Conservation (phyloP, 2,329 filamentous ascomycete species). For the Monosporascus sp. region DNA sequence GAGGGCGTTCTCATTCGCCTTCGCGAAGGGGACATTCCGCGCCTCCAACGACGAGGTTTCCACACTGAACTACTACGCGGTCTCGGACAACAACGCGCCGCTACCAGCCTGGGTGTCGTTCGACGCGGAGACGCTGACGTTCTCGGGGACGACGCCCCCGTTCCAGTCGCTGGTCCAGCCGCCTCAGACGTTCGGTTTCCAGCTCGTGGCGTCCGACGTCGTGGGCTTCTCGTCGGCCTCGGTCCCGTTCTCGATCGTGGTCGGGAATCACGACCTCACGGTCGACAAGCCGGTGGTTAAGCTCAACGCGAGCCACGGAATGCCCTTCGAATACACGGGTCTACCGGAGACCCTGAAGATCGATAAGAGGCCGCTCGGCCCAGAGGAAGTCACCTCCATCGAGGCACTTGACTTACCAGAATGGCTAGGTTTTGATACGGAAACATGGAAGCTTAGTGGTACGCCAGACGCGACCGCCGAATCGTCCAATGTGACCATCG, state of each 20-base stretch:
- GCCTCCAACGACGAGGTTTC: conserved; percentile 32
- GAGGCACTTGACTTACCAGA: conserved; percentile 48
- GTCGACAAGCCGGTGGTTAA: conserved; percentile 53
- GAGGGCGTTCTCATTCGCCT: conserved; percentile 45
- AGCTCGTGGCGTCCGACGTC: conserved; percentile 72
- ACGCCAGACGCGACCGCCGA: conserved; percentile 53
- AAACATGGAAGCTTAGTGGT: conserved; percentile 58
- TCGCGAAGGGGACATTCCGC: conserved; percentile 59
- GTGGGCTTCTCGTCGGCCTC: conserved; percentile 67
- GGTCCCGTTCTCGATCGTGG: conserved; percentile 63
- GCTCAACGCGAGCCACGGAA: conserved; percentile 51
- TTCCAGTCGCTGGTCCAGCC: conserved; percentile 57
- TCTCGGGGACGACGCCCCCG: conserved; percentile 65
- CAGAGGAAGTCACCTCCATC: conserved; percentile 46
- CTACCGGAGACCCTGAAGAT: conserved; percentile 49
- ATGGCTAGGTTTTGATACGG: conserved; percentile 64
- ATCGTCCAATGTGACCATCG: conserved; percentile 58
- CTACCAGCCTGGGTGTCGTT: conserved; percentile 84
- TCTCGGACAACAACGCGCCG: conserved; percentile 71
- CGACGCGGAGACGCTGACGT: conserved; percentile 55
- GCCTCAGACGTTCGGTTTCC: conserved; percentile 66
- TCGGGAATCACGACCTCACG: conserved; percentile 64
- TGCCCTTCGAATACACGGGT: conserved; percentile 44
- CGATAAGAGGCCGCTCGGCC: conserved; percentile 47
- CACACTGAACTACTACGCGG: conserved; percentile 68